A percentile compares a stretch with the other conserved stretches of the same genome.
Conservation (phyloP, 176 grass and related monocot genomes). For the Phoenix dactylifera region DNA sequence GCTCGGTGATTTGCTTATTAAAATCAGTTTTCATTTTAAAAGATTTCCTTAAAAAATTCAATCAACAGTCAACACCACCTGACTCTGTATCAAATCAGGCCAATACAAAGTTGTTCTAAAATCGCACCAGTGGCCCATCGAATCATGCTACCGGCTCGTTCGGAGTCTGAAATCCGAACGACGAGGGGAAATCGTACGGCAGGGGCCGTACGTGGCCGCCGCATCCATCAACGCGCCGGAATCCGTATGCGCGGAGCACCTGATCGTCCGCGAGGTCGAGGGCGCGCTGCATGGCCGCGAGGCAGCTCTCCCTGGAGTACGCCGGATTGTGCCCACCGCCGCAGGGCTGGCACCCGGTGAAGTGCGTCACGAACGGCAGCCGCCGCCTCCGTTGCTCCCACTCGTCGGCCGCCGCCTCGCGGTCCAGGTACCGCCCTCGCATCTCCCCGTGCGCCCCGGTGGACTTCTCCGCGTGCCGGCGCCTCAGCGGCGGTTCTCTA, state of each 20-base stretch:
- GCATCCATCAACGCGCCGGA: constrained; percentile 14
- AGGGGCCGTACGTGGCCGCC: constrained; percentile 42
- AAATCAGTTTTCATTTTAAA: no score
- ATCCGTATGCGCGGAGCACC: constrained; percentile 66
- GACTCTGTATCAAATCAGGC: no score
- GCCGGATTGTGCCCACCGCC: constrained; percentile 56
- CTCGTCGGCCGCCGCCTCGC: constrained; percentile 9
- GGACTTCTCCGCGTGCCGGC: constrained; percentile 45
- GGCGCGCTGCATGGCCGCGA: constrained; percentile 59
- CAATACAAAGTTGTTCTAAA: no score
- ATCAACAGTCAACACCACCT: no score
- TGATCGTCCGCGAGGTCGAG: constrained; percentile 87
- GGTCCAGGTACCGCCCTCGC: constrained; percentile 3
- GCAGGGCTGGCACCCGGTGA: constrained; percentile 95
- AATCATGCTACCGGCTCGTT: no score
- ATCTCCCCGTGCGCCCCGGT: constrained; percentile 21
- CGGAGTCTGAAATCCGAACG: no score
- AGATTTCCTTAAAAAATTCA: no score
- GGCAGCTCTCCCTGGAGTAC: constrained; percentile 51
- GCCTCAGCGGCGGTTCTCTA: constrained; percentile 19
- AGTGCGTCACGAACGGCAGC: constrained; percentile 77
- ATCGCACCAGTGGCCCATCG: no score
- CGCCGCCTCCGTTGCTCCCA: constrained; percentile 27
- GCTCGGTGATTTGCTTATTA: no score
- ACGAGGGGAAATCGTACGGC: constrained; percentile 48